Evolutionary conservation across 2,329 filamentous ascomycete genomes (phyloP), one percentile per base, ranked within the genome.

Genomic region (Alternaria rosae): DNA sequence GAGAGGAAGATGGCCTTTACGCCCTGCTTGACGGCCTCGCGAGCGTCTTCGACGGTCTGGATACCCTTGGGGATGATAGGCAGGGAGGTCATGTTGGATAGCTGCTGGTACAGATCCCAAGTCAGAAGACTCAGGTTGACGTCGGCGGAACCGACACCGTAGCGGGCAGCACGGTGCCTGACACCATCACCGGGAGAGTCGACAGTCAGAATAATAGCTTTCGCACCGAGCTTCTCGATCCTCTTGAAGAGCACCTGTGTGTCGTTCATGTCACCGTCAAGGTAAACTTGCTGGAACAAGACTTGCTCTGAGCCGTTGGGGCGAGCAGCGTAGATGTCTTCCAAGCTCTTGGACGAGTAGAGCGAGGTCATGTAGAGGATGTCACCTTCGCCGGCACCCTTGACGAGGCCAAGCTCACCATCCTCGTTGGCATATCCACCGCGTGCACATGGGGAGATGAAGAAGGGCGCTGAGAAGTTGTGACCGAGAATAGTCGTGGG

Each of bases 381-480:
- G 55, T 82, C 76, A 6, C 79, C 81, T n/a, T 78, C 72, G 9
- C 76, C 82, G 10, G 85, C 85, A 42, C 79, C 84, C 76, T 82
- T 80, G 56, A 85, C 81, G 23, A 88, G 73, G 68, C 84, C 85
- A 8, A 81, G 67, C 75, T 87, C 85, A 21, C 78, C 85, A 2
- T 82, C 79, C 0, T 77, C 71, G 64, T 86, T 79, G 8, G 72
- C 85, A 54, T 82, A 81, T 26, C 74, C 81, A 17, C 76, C 76
- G 4, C 70, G 66, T 7, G 76, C 75, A 51, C 69, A 72, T 15
- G 85, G 84, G 59, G 79, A 80, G 70, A 87, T 86, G 77, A 84
- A 87, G 77, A 87, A 83, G n/a, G 85, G 85, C 0, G 82, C 80
- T 1, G 81, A 84, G 73, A 86, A 85, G 75, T 85, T 84, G 76